Evolutionary conservation across 306 rosid genomes (phyloP), one percentile per base, ranked within the genome.

Genomic region (Hippophae rhamnoides): DNA sequence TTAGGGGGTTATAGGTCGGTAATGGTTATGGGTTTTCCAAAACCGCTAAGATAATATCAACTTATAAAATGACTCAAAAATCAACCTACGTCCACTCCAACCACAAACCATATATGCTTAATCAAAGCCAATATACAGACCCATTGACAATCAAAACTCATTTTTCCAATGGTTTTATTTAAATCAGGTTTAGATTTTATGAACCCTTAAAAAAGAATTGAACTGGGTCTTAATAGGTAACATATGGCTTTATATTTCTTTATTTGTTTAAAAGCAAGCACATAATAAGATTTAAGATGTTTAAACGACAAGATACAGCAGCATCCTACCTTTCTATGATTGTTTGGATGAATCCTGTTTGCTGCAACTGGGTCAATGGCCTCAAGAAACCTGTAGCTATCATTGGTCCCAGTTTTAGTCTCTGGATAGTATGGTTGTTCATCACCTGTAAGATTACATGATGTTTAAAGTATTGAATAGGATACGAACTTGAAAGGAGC

Each of bases 261-360:
- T 31, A 31, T 2, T 2, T 2, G 3, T 31, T 31, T 31, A 31
- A 7, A 38, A 23, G 14, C 25, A 43, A 42, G 27, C 53, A 43
- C 10, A 42, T 54, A 63, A 47, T 31, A 43, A 51, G 25, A 48
- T 13, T 12, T 23, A n/a, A 54, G 25, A 56, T 23, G 56, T 65
- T 42, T 58, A 25, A 49, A 61, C 52, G 38, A 52, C 51, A 51
- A 18, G 62, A 59, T 63, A 66, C 27, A 56, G 10, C 45, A 57
- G 40, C 18, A 45, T 54, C 61, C 67, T 55, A 90, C 97, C 81
- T 81, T 90, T 79, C 97, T 83, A 56, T 81, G 81, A 67, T 90
- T 78, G 74, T 90, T 87, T 46, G 96, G 97, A 75, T 90, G 97
- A 71, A 87, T 74, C 76, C 97, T 81, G 72, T 83, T 85, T 13